These are phyloP conservation scores for Dunaliella salina DNA, from an alignment of 163 green algal species.

Conservation along the genomic window DNA sequence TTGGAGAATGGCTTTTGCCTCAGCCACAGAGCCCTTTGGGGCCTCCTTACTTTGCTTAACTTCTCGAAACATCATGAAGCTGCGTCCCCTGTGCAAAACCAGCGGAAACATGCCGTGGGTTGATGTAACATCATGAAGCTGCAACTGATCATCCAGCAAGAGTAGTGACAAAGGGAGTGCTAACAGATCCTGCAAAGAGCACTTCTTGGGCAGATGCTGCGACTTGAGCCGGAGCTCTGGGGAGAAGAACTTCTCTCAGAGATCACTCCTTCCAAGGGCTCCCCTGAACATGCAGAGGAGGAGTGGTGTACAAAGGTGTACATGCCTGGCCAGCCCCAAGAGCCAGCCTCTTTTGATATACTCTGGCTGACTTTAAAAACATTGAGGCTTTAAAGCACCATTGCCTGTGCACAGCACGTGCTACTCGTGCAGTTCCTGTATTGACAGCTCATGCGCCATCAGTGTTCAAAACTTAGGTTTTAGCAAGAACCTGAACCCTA, in stretches of 20 bases:
- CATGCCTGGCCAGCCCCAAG: too few species aligned
- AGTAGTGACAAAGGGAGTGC: not conserved
- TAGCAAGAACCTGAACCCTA: not conserved
- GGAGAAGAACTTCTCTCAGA: too few species aligned
- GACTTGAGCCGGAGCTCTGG: too few species aligned
- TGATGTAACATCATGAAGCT: not conserved
- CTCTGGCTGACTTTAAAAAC: too few species aligned
- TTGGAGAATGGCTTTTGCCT: not conserved
- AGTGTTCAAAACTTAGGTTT: not conserved
- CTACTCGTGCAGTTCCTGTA: not conserved
- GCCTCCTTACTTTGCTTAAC: not conserved
- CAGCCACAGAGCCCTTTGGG: not conserved
- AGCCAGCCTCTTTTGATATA: too few species aligned
- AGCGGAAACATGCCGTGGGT: too few species aligned
- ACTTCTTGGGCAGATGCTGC: too few species aligned
- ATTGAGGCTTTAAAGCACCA: too few species aligned
- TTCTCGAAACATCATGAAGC: constrained; percentile 9
- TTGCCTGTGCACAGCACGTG: not conserved
- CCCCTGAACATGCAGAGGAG: too few species aligned
- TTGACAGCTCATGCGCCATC: not conserved
- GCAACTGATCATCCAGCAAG: not conserved
- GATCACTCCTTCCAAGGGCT: too few species aligned
- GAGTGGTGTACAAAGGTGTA: too few species aligned
- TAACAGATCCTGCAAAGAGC: not conserved
- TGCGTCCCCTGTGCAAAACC: not conserved